Percentiles rank a stretch among this genome's conserved stretches.
phyloP scores from a whole-genome alignment of 768 basidiomycete species.

The Leccinum disarticulatum region DNA sequence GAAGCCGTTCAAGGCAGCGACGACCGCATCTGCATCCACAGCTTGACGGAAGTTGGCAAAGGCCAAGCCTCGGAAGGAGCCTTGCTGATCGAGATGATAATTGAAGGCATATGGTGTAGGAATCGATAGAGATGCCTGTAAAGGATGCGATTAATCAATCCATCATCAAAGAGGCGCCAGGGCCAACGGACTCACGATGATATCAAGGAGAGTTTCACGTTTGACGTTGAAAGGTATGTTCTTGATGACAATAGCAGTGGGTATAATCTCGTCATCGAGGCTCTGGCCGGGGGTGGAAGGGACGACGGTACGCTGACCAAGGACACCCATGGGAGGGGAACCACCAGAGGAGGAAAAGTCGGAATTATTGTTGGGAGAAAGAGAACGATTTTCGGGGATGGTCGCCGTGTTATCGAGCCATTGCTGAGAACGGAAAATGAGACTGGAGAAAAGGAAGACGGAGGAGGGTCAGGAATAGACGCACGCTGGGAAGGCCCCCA shows the following conservation, averaged over 20 bases:
- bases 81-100: slow-evolving; percentile 95
- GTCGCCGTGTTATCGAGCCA: slow-evolving; percentile 69
- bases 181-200: slow-evolving; percentile 74
- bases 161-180: slow-evolving; percentile 3
- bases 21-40: slow-evolving; percentile 91
- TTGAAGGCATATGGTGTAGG: slow-evolving; percentile 99
- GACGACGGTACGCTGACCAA: slow-evolving; percentile 44
- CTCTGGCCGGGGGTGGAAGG: slow-evolving; percentile 52
- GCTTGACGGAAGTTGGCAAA: slow-evolving; percentile 97
- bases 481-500: slow-evolving; percentile 70
- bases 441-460: slow-evolving; percentile 23
- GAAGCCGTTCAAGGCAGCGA: slow-evolving; percentile 93
- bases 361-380: slow-evolving; percentile 84
- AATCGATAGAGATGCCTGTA: slow-evolving; percentile 84
- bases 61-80: slow-evolving; percentile 94
- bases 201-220: slow-evolving; percentile 92
- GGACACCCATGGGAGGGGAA: slow-evolving; percentile 61
- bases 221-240: slow-evolving; percentile 99
- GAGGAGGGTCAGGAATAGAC: slow-evolving; percentile 31
- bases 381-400: slow-evolving; percentile 68
- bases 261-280: slow-evolving; percentile 89
- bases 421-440: slow-evolving; percentile 53
- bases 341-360: slow-evolving; percentile 88
- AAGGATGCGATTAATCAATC: slow-evolving; percentile 14
- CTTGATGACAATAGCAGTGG: slow-evolving; percentile 99